Percentiles rank a stretch among this genome's conserved stretches.
phyloP scores from a whole-genome alignment of 192 early-diverging fungal genomes.

The Piromyces finnis region DNA sequence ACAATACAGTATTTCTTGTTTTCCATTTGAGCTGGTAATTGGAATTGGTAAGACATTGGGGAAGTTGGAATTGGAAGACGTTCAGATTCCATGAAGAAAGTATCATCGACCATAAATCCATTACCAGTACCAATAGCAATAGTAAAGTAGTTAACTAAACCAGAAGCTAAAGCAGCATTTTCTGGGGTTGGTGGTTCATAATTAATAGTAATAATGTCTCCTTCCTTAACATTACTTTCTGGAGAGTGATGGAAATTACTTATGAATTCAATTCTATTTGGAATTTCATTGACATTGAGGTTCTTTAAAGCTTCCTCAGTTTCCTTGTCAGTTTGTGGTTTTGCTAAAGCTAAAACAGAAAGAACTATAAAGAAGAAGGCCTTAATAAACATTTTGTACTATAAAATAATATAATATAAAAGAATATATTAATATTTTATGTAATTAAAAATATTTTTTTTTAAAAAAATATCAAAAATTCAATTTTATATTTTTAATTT shows the following conservation, averaged over 20 bases:
- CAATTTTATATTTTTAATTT: no score
- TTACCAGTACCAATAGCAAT: background rate
- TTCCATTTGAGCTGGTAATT: background rate
- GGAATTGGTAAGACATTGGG: background rate
- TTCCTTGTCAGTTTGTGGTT: background rate
- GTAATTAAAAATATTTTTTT: no score
- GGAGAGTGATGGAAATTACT: no score
- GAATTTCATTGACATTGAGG: no score
- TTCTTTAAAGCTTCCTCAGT: background rate
- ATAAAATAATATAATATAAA: no score
- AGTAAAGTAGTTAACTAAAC: background rate
- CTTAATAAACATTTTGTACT: background rate
- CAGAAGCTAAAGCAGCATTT: background rate
- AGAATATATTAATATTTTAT: no score
- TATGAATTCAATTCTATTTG: no score
- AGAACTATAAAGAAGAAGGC: background rate
- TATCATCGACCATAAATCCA: background rate
- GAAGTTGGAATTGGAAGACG: background rate
- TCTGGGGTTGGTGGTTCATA: background rate
- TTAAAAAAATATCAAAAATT: no score
- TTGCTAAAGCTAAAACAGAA: background rate
- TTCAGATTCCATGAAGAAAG: background rate
- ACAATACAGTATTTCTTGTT: background rate
- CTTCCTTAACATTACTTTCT: background rate
- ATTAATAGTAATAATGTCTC: background rate